A percentile compares a stretch with the other conserved stretches of the same genome.
Conservation (phyloP, 2,329 filamentous ascomycete genomes). For the Pseudofabraea citricarpa region DNA sequence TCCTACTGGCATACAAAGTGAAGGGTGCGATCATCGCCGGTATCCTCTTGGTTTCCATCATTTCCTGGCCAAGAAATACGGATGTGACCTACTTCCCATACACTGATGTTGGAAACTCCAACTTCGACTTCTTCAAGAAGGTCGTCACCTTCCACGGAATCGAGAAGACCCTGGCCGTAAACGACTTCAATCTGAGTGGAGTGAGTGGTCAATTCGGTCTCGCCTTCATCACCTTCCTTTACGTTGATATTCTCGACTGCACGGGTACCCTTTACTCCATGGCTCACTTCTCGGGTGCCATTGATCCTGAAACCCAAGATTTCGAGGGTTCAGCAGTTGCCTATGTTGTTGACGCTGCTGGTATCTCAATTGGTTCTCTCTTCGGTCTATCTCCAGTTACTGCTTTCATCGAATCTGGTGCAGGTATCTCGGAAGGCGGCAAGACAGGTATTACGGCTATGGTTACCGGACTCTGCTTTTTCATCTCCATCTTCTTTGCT, state of each 20-base stretch:
- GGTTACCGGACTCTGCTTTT: conserved; percentile 72
- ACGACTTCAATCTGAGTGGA: conserved; percentile 62
- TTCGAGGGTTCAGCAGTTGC: conserved; percentile 80
- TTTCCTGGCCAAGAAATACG: conserved; percentile 77
- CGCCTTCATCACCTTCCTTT: conserved; percentile 81
- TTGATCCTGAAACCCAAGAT: conserved; percentile 76
- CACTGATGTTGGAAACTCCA: conserved; percentile 58
- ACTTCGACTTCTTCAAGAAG: conserved; percentile 81
- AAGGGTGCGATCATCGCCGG: conserved; percentile 81
- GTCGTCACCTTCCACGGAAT: conserved; percentile 81
- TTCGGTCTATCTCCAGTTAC: conserved; percentile 76
- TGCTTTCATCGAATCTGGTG: conserved; percentile 81
- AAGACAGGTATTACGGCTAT: conserved; percentile 77
- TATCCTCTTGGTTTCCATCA: conserved; percentile 76
- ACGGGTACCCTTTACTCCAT: conserved; percentile 84
- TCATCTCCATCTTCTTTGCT: conserved; percentile 81
- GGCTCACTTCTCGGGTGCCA: conserved; percentile 73
- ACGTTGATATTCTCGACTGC: conserved; percentile 81
- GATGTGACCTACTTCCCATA: conserved; percentile 77
- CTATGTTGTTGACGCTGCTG: conserved; percentile 71
- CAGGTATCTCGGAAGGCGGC: conserved; percentile 80
- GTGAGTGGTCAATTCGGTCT: conserved; percentile 70
- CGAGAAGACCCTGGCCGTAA: conserved; percentile 58
- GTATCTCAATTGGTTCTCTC: conserved; percentile 72
- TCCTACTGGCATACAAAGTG: conserved; percentile 77